Percentiles rank a stretch among this genome's conserved stretches.
Evolutionary conservation across 1,284 basidiomycete genomes (phyloP).

Genomic region (Wolfiporia cocos): DNA sequence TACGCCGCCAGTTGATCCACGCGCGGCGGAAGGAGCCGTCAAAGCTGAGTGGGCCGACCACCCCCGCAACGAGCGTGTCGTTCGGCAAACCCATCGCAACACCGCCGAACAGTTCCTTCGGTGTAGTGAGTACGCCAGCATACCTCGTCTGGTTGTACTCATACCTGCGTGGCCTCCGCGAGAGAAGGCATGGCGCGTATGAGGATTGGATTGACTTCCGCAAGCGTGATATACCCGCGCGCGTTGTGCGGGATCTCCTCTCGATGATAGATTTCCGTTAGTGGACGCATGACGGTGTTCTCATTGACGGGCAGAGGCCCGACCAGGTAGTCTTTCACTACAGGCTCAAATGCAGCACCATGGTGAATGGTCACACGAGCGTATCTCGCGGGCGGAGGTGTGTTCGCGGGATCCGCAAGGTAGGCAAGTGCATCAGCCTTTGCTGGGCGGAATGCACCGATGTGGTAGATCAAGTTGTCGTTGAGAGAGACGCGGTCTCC

Average conservation of each 20-base stretch:
- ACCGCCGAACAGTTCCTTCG: constrained; percentile 39
- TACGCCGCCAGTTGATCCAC: constrained; percentile 45
- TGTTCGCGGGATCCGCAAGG: constrained; percentile 28
- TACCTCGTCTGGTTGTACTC: constrained; percentile 3
- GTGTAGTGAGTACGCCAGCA: constrained; percentile 3
- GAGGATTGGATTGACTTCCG: constrained; percentile 32
- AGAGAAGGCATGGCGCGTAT: constrained; percentile 26
- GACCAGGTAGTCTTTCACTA: constrained; percentile 47
- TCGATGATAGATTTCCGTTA: constrained; percentile 47
- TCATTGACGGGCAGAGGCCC: constrained; percentile 45
- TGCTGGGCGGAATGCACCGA: constrained; percentile 43
- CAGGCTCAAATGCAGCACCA: constrained; percentile 35
- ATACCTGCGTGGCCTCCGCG: constrained; percentile 34
- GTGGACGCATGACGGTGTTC: constrained; percentile 30
- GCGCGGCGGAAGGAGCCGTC: constrained; percentile 53
- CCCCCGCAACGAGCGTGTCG: constrained; percentile 40
- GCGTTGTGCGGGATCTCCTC: constrained; percentile 46
- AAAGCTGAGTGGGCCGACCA: constrained; percentile 46
- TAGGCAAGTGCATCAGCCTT: constrained; percentile 46
- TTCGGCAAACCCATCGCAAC: constrained; percentile 32
- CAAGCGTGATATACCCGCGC: constrained; percentile 30
- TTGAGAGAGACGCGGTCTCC: constrained; percentile 25
- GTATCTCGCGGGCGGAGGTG: constrained; percentile 27
- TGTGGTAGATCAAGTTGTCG: constrained; percentile 44
- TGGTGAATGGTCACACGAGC: constrained; percentile 49